Evolutionary conservation across 2,329 filamentous ascomycete species (phyloP), one percentile per base, ranked within the genome.

Genomic region (Dendryphion nanum): DNA sequence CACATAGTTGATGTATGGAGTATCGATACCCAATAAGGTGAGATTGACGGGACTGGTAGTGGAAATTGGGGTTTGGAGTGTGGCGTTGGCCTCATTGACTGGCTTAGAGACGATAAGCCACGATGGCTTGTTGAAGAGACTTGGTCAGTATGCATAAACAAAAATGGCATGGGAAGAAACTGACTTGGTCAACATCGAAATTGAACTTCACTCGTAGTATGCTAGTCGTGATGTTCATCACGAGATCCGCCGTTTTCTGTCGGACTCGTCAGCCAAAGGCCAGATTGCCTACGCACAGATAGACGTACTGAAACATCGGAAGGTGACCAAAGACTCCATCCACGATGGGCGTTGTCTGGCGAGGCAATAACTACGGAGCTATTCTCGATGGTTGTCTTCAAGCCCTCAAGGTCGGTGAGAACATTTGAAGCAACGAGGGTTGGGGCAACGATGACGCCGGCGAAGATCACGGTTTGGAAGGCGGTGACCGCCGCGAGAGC

Each of bases 151-250:
- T n/a, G n/a, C n/a, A n/a, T n/a, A n/a, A n/a, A n/a, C n/a, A n/a
- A n/a, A n/a, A n/a, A n/a, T n/a, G n/a, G n/a, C n/a, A n/a, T n/a
- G n/a, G n/a, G n/a, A n/a, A n/a, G n/a, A n/a, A 16, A 20, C n/a
- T 20, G 46, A 60, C 62, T 47, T 50, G 51, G 44, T 66, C 54
- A 6, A 48, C 53, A 30, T 63, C 53, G 6, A 64, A 40, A 36
- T 59, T 50, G 10, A 48, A 64, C 37, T 63, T 64, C 4, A 49
- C 48, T 23, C 46, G 42, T 34, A 64, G 30, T 7, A 64, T 51
- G 5, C 55, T 56, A 6, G 36, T 53, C 6, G 59, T 64, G 34
- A 64, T 52, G 35, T 64, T 66, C 37, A 51, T 45, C 18, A 64
- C 41, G 13, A 63, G 44, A 36, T 64, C 53, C 2, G 59, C 60